phyloP scores from a whole-genome alignment of 208 protist genomes.

The Trypanosoma avium region DNA sequence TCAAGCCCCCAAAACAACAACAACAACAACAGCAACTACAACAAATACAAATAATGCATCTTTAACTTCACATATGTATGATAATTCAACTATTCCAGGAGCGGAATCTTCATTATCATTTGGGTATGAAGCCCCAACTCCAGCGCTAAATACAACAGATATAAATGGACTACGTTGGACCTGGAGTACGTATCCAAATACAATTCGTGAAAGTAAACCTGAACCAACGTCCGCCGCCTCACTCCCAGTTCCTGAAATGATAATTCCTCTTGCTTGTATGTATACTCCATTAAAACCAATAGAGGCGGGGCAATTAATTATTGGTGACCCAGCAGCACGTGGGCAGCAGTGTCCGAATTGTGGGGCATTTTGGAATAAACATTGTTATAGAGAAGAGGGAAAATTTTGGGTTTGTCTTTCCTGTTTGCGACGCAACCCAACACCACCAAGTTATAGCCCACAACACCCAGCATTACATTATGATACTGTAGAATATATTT shows the following conservation, averaged over 20 bases:
- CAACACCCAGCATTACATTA: slow-evolving; percentile 66
- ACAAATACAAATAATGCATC: no score
- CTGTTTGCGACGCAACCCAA: slow-evolving; percentile 66
- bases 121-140: slow-evolving; percentile 13
- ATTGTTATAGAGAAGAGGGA: slow-evolving; percentile 61
- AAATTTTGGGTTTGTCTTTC: slow-evolving; percentile 81
- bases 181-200: slow-evolving; percentile 86
- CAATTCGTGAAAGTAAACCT: slow-evolving; percentile 33
- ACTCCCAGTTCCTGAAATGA: slow-evolving; percentile 71
- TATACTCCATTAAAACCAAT: slow-evolving; percentile 79
- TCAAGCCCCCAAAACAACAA: slow-evolving; percentile 1
- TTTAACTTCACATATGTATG: neutral
- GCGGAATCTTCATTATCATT: neutral
- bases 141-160: slow-evolving; percentile 49
- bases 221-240: slow-evolving; percentile 34
- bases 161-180: slow-evolving; percentile 85
- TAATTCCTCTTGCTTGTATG: slow-evolving; percentile 89
- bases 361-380: slow-evolving; percentile 60
- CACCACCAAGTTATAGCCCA: slow-evolving; percentile 40
- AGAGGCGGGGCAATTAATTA: slow-evolving; percentile 39
- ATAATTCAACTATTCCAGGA: neutral
- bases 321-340: slow-evolving; percentile 36
- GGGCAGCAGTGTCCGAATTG: slow-evolving; percentile 71
- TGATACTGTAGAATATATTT: slow-evolving; percentile 87
- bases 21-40: neutral